These are phyloP conservation scores for Penicillium sp. DNA, from an alignment of 2,329 filamentous ascomycete genomes.

Conservation along the genomic window DNA sequence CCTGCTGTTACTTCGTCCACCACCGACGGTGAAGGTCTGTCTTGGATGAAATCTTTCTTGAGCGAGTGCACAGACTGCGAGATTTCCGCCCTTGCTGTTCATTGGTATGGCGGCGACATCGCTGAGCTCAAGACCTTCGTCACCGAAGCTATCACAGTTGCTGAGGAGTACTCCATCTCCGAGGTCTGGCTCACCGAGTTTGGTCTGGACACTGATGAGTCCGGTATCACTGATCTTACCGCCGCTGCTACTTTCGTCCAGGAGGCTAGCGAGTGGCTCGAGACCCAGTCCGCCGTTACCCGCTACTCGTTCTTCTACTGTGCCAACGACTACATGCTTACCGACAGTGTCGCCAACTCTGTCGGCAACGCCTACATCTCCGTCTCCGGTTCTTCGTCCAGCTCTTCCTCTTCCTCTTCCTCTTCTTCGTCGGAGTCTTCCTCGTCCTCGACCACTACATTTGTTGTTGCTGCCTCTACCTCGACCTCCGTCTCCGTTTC, in stretches of 20 bases:
- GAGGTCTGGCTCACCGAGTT: conserved; percentile 52
- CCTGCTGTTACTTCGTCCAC: conserved; percentile 42
- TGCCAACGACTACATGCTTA: conserved; percentile 35
- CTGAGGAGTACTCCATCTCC: conserved; percentile 32
- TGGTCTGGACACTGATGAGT: conserved; percentile 33
- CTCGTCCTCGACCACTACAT: background rate
- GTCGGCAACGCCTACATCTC: conserved; percentile 33
- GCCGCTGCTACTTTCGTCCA: conserved; percentile 37
- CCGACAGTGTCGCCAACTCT: conserved; percentile 24
- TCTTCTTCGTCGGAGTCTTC: background rate
- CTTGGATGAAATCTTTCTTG: conserved; percentile 39
- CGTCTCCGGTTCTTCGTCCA: background rate
- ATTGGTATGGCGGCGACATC: conserved; percentile 43
- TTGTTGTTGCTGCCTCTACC: background rate
- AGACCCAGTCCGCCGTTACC: conserved; percentile 37
- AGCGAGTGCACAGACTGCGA: conserved; percentile 39
- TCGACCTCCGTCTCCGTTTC: background rate
- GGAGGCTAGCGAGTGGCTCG: conserved; percentile 41
- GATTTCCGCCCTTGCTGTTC: conserved; percentile 44
- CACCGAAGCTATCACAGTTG: conserved; percentile 35
- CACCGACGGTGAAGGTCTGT: conserved; percentile 34
- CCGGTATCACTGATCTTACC: conserved; percentile 20
- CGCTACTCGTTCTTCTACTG: conserved; percentile 47
- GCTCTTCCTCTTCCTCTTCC: background rate
- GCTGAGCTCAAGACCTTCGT: conserved; percentile 42